A percentile compares a stretch with the other conserved stretches of the same genome.
Evolutionary conservation across 306 rosid genomes (phyloP).

Genomic region (Pueraria montana): DNA sequence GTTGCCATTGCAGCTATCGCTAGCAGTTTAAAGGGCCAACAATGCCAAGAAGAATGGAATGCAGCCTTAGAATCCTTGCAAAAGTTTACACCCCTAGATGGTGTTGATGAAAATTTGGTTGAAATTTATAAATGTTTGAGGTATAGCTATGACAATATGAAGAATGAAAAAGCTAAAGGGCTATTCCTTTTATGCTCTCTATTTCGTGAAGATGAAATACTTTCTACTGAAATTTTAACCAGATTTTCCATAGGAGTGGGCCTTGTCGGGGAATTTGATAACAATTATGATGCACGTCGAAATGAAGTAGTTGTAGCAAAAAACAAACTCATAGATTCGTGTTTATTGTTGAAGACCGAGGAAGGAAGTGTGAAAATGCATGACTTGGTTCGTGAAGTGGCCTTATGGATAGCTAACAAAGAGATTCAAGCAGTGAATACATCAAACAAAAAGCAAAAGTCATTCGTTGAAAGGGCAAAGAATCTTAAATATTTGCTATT

Average conservation of each 20-base stretch:
- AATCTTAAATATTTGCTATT: not conserved
- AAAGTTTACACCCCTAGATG: not conserved
- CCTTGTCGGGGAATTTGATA: no score
- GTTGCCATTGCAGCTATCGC: not conserved
- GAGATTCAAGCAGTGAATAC: no score
- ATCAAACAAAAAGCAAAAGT: not conserved
- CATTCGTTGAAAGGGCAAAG: not conserved
- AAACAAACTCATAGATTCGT: no score
- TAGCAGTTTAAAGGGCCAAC: not conserved
- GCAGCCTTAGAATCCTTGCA: not conserved
- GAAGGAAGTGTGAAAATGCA: no score
- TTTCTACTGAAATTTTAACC: not conserved
- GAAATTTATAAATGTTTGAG: no score
- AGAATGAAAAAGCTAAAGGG: not conserved
- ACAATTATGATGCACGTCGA: no score
- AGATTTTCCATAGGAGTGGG: no score
- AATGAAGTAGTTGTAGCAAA: no score
- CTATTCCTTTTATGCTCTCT: constrained; percentile 33
- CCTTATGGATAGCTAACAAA: no score
- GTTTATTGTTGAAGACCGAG: no score
- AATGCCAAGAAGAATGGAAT: not conserved
- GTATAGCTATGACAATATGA: not conserved
- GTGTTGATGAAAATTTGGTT: not conserved
- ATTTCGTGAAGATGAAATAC: constrained; percentile 46
- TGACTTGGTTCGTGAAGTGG: no score